Conservation (phyloP, 768 basidiomycete species). For the Lyophyllum decastes region DNA sequence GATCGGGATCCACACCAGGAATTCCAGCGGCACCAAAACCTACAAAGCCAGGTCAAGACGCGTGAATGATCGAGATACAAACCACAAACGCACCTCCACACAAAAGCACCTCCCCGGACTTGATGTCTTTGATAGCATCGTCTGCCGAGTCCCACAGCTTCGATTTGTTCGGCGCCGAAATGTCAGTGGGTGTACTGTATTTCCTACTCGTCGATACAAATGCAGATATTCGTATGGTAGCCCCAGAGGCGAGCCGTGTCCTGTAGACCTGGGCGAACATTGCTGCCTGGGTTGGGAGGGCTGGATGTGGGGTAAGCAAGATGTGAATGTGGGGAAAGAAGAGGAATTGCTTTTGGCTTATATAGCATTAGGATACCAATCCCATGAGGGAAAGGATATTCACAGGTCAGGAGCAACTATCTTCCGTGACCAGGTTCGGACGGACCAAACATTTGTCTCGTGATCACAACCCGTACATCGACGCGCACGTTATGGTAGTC, state of each 20-base stretch:
- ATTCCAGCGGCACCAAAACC: slow-evolving; percentile 92
- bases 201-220: slow-evolving; percentile 21
- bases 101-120: slow-evolving; percentile 76
- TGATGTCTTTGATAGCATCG: slow-evolving; percentile 81
- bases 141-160: slow-evolving; percentile 86
- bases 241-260: slow-evolving; percentile 17
- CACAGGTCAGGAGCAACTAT: slow-evolving; percentile 7
- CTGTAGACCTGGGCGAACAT: slow-evolving; percentile 25
- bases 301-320: background rate
- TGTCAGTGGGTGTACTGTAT: slow-evolving; percentile 36
- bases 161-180: slow-evolving; percentile 34
- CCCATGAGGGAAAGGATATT: slow-evolving; percentile 6
- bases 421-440: slow-evolving; percentile 2
- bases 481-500: too few relatives aligned
- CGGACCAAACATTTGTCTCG: background rate
- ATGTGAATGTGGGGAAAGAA: background rate
- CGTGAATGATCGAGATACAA: background rate
- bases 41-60: slow-evolving; percentile 24
- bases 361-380: background rate
- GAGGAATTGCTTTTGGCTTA: background rate
- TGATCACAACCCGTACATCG: too few relatives aligned
- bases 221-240: slow-evolving; percentile 21
- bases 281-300: background rate
- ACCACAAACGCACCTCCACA: slow-evolving; percentile 66
- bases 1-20: slow-evolving; percentile 53